Base-by-base conservation (phyloP, 257 asterid genomes). In the Datura wrightii region DNA sequence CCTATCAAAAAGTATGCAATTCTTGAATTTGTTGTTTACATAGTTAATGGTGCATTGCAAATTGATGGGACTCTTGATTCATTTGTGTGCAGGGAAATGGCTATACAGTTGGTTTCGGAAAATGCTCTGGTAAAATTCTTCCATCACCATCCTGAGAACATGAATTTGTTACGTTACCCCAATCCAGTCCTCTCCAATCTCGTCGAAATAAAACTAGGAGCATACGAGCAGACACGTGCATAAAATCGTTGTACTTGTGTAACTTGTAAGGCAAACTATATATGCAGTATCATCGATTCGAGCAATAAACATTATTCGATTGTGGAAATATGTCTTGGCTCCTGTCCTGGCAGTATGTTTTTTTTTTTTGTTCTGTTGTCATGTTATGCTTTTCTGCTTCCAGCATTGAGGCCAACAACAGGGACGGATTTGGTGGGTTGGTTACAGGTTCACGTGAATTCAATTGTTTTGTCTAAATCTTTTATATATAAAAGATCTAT, bases 121-220 rank as follows among this genome's bases (percentile, higher is more conserved):
- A 84, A 6, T 89, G 91, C 84, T 83, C 88, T 1, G 90, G 90
- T 55, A 89, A 87, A 83, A 85, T 89, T 66, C 86, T 85, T 79
- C 91, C 91, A 16, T 80, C 91, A 56, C 65, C 59, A 8, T 55
- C 74, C 58, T 89, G 85, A 86, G 83, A 67, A 19, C 50, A 71
- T 10, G 16, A 18, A n/a, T 71, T 10, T 18, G 55, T 42, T 41
- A 53, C 31, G 31, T 24, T 16, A 15, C 11, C 18, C 14, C 36
- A 4, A 82, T 62, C 10, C 2, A 46, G 41, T 69, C 53, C 14
- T 9, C 31, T 14, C 34, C 42, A 7, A 18, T 44, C 18, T 53
- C 76, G 16, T 58, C 9, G 53, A 19, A 55, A 42, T 46, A 70
- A 15, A 16, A 63, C 18, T 46, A 34, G 76, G 83, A 70, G 19